phyloP scores from a whole-genome alignment of 202 grass and related monocot species.

The Musa balbisiana region DNA sequence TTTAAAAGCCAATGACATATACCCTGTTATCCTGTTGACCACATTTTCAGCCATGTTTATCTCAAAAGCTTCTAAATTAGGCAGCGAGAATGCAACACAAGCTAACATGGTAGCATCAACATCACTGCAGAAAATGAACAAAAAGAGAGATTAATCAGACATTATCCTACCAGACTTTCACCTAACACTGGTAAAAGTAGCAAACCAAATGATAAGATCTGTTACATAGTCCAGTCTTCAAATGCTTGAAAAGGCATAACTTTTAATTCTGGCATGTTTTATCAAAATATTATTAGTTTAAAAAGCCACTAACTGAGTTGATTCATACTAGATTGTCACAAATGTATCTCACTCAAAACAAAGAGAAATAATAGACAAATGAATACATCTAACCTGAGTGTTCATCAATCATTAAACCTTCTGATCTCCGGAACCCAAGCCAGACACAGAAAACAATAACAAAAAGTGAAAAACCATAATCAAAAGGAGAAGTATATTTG shows the following conservation, averaged over 20 bases:
- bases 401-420: neutral
- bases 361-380: neutral
- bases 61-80: constrained; percentile 59
- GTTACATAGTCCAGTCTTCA: neutral
- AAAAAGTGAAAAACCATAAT: neutral
- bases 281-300: neutral
- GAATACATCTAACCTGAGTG: neutral
- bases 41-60: constrained; percentile 43
- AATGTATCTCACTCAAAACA: neutral
- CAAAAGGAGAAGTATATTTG: neutral
- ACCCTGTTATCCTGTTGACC: constrained; percentile 79
- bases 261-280: too few species aligned
- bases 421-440: neutral
- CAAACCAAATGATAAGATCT: neutral
- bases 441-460: neutral
- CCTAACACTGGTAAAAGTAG: neutral
- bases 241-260: neutral
- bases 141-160: neutral
- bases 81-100: constrained; percentile 78
- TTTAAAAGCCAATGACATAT: constrained; percentile 20
- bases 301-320: neutral
- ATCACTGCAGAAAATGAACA: constrained; percentile 49
- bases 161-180: neutral
- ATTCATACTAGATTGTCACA: neutral
- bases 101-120: constrained; percentile 63